These are phyloP conservation scores for Trichomonascaceae sp. DNA, from an alignment of 1,139 yeast species.

Conservation along the genomic window DNA sequence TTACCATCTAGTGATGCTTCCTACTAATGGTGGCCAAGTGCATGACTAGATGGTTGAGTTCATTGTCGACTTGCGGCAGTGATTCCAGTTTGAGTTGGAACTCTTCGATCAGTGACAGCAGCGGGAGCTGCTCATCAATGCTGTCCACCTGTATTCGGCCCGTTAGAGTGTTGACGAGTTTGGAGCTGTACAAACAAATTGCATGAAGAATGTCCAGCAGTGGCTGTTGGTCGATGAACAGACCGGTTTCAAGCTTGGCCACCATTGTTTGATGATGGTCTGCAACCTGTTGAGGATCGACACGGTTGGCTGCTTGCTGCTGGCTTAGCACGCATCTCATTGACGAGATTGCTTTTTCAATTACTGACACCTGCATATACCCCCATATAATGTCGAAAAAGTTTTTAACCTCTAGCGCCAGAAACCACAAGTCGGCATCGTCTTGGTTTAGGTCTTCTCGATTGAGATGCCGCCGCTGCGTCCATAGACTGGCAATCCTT, in stretches of 20 bases:
- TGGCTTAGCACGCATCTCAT: slow-evolving; percentile 3
- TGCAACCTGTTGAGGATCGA: slow-evolving; percentile 11
- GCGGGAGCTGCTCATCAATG: neutral
- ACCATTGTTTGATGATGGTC: slow-evolving; percentile 8
- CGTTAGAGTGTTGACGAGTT: neutral
- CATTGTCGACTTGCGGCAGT: neutral
- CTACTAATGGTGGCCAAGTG: neutral
- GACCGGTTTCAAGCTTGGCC: slow-evolving; percentile 7
- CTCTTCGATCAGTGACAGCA: neutral
- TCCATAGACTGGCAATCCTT: no score
- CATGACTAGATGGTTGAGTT: neutral
- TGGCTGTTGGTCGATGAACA: slow-evolving; percentile 8
- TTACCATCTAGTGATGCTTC: neutral
- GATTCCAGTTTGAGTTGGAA: neutral
- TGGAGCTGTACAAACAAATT: neutral
- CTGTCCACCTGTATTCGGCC: slow-evolving; percentile 1
- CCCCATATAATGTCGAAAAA: slow-evolving; percentile 16
- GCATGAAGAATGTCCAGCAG: slow-evolving; percentile 6
- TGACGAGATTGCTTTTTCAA: slow-evolving; percentile 8
- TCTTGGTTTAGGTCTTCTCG: no score
- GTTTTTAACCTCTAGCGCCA: slow-evolving; percentile 8
- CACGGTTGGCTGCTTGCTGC: slow-evolving; percentile 3
- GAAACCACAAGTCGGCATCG: slow-evolving; percentile 1
- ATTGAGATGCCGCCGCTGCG: slow-evolving; percentile 1
- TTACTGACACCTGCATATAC: slow-evolving; percentile 12